These are phyloP conservation scores for Pseudopyricularia javanii DNA, from an alignment of 2,329 filamentous ascomycete genomes.

Conservation along the genomic window DNA sequence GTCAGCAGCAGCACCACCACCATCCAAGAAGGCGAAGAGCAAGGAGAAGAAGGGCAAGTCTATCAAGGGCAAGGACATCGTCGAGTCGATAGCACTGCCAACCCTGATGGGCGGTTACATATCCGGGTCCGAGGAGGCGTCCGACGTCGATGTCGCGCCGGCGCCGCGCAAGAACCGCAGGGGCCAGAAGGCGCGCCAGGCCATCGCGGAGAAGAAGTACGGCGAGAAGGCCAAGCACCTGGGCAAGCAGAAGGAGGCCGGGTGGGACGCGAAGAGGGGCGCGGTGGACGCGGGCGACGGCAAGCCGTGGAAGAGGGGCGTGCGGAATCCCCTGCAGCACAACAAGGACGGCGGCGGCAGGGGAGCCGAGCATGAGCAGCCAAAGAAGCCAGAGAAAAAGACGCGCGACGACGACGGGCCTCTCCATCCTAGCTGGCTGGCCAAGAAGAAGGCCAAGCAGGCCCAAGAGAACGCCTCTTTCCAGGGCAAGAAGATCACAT, in stretches of 20 bases:
- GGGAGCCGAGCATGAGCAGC: conserved; percentile 1
- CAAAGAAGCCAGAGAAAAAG: conserved; percentile 9
- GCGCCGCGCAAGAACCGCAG: conserved; percentile 54
- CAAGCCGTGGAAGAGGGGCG: conserved; percentile 42
- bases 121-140: conserved; percentile 60
- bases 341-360: conserved; percentile 6
- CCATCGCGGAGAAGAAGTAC: conserved; percentile 72
- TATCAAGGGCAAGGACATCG: conserved; percentile 9
- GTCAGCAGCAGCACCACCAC: neutral
- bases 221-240: conserved; percentile 59
- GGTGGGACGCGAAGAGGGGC: conserved; percentile 46
- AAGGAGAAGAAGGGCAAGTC: conserved; percentile 6
- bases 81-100: conserved; percentile 53
- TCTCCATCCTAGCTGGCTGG: conserved; percentile 55
- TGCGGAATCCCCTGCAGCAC: conserved; percentile 18
- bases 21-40: conserved; percentile 1
- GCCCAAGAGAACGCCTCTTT: conserved; percentile 38
- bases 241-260: conserved; percentile 23
- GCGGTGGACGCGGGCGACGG: conserved; percentile 33
- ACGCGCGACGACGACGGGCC: conserved; percentile 22
- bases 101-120: conserved; percentile 70
- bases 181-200: conserved; percentile 66
- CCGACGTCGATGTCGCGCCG: conserved; percentile 50
- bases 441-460: conserved; percentile 49
- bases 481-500: conserved; percentile 44